Conservation (phyloP, 208 protist species). For the Trypanosoma boissoni region DNA sequence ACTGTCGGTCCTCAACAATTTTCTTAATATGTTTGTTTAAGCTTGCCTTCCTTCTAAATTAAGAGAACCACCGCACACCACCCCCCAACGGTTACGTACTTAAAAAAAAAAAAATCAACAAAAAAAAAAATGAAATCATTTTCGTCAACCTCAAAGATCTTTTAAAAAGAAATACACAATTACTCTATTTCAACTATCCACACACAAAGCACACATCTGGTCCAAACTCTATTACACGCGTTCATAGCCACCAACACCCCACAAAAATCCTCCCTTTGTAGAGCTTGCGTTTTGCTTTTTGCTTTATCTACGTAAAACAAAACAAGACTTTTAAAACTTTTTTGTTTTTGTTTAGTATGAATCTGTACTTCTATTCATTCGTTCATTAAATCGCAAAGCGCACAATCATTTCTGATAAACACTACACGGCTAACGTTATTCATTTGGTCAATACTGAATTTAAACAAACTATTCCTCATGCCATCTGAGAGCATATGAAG, state of each 20-base stretch:
- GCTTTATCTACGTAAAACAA: neutral
- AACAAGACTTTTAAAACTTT: too few species aligned
- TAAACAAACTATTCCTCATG: conserved; percentile 28
- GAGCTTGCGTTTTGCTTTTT: too few species aligned
- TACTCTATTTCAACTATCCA: too few species aligned
- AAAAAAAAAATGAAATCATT: neutral
- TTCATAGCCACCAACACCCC: too few species aligned
- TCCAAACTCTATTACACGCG: too few species aligned
- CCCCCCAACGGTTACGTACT: neutral
- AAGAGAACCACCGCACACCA: neutral
- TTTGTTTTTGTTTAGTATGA: too few species aligned
- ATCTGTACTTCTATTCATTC: too few species aligned
- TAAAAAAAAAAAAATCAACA: conserved; percentile 13
- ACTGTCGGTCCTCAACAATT: too few species aligned
- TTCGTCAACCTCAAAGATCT: neutral
- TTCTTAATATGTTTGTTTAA: too few species aligned
- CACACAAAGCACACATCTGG: too few species aligned
- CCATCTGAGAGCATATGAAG: conserved; percentile 21
- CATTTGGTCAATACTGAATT: conserved; percentile 23
- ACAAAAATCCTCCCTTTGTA: too few species aligned
- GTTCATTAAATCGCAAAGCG: conserved; percentile 18
- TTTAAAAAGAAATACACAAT: neutral
- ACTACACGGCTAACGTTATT: conserved; percentile 11
- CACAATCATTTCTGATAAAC: conserved; percentile 25
- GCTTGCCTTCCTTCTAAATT: neutral